Evolutionary conservation across 23 red algal species (phyloP).

Genomic region (Gracilaria caudata): DNA sequence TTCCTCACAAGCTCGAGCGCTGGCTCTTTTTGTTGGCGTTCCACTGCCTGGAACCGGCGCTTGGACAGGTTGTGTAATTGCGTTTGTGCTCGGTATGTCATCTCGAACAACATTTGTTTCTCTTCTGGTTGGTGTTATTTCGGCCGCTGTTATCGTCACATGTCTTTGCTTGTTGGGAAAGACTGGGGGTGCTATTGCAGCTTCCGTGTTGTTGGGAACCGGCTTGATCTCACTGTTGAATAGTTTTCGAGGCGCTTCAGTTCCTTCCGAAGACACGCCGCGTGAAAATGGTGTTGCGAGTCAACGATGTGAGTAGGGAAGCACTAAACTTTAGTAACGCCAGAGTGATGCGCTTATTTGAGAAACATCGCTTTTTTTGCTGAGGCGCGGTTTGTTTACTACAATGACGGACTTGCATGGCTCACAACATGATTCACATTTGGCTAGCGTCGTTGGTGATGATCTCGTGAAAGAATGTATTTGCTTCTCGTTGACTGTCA

Average conservation of each 20-base stretch:
- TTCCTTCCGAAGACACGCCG: not conserved
- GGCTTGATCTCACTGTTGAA: constrained; percentile 21
- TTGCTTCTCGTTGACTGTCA: too few species aligned
- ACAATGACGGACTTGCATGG: too few species aligned
- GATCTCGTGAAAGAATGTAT: too few species aligned
- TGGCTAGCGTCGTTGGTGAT: too few species aligned
- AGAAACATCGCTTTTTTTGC: too few species aligned
- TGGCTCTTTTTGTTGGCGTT: constrained; percentile 95
- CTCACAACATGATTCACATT: too few species aligned
- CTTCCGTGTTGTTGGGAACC: not conserved
- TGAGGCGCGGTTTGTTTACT: too few species aligned
- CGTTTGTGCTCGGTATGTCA: constrained; percentile 84
- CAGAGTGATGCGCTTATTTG: too few species aligned
- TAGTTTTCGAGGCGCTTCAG: not conserved
- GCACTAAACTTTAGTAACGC: too few species aligned
- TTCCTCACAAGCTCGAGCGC: constrained; percentile 40
- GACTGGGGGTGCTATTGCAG: constrained; percentile 56
- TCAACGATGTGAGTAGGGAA: not conserved
- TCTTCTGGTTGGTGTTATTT: constrained; percentile 73
- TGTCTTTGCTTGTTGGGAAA: constrained; percentile 68
- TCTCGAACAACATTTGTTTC: constrained; percentile 45
- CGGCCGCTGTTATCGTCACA: constrained; percentile 79
- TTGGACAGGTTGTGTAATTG: constrained; percentile 85
- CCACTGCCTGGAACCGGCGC: constrained; percentile 95
- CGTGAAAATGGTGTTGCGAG: not conserved